Percentiles rank a stretch among this genome's conserved stretches.
These are phyloP conservation scores for Yamadazyma conglobata DNA, from an alignment of 1,139 yeast species.

Conservation along the genomic window DNA sequence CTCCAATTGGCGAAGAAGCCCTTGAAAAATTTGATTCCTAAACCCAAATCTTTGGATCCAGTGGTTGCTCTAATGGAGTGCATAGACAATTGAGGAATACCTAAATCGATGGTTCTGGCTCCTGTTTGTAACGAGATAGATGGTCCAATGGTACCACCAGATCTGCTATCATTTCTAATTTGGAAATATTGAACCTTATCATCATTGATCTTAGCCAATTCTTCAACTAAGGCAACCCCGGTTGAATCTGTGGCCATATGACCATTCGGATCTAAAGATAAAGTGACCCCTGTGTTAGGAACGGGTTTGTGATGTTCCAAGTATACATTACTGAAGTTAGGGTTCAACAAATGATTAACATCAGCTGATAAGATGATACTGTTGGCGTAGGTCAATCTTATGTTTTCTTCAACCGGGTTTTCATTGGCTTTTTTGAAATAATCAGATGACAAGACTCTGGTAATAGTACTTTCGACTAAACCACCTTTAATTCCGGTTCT, in stretches of 20 bases:
- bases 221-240: constrained; percentile 31
- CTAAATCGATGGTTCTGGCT: constrained; percentile 44
- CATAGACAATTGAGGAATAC: constrained; percentile 45
- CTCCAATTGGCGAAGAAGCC: constrained; percentile 40
- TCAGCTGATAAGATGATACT: constrained; percentile 42
- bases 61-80: constrained; percentile 43
- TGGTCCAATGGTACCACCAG: constrained; percentile 49
- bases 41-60: constrained; percentile 43
- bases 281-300: constrained; percentile 40
- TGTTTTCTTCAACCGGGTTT: constrained; percentile 20
- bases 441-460: constrained; percentile 29
- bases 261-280: constrained; percentile 40
- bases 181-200: constrained; percentile 40
- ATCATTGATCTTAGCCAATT: constrained; percentile 26
- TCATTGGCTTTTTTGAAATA: constrained; percentile 14
- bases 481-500: constrained; percentile 44
- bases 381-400: constrained; percentile 30
- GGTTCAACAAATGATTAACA: constrained; percentile 46
- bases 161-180: constrained; percentile 40
- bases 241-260: constrained; percentile 44
- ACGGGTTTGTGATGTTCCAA: constrained; percentile 38
- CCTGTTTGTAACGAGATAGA: constrained; percentile 37
- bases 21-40: constrained; percentile 37
- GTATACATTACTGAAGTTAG: constrained; percentile 37
- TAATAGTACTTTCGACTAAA: constrained; percentile 32